These are phyloP conservation scores for Phytophthora brassicae DNA, from an alignment of 352 stramenopile genomes.

Conservation along the genomic window DNA sequence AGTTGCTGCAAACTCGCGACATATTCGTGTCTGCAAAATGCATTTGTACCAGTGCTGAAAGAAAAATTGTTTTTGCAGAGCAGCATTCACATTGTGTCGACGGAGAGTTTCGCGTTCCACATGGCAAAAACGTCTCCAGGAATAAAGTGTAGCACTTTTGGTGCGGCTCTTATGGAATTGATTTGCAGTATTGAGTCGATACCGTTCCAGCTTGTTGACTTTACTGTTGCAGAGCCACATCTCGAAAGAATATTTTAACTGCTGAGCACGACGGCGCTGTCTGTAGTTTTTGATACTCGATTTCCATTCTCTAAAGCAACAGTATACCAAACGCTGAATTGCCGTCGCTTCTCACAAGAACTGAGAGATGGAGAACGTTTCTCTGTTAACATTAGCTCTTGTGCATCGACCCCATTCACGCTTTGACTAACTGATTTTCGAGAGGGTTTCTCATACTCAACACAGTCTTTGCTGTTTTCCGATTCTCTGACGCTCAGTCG, in stretches of 20 bases:
- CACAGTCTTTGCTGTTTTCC: background rate
- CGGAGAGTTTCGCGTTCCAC: constrained; percentile 22
- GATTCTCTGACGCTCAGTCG: constrained; percentile 11
- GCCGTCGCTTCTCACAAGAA: constrained; percentile 18
- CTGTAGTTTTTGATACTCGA: background rate
- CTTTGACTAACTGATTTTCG: background rate
- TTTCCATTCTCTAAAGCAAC: constrained; percentile 33
- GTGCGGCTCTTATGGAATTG: constrained; percentile 5
- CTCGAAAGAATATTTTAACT: constrained; percentile 4
- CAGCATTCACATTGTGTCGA: background rate
- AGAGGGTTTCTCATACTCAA: background rate
- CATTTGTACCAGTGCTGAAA: constrained; percentile 24
- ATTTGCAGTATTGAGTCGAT: constrained; percentile 5
- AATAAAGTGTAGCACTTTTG: constrained; percentile 9
- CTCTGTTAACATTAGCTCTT: background rate
- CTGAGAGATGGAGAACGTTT: background rate
- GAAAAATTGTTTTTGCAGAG: background rate
- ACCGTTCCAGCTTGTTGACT: constrained; percentile 4
- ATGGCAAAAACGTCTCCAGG: constrained; percentile 14
- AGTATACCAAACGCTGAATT: constrained; percentile 26
- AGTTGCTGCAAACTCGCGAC: constrained; percentile 6
- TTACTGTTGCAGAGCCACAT: constrained; percentile 3
- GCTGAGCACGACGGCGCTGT: background rate
- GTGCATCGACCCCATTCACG: background rate
- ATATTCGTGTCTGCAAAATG: constrained; percentile 19